Conservation (phyloP, 148 eudicot genomes). For the Fallopia convolvulus region DNA sequence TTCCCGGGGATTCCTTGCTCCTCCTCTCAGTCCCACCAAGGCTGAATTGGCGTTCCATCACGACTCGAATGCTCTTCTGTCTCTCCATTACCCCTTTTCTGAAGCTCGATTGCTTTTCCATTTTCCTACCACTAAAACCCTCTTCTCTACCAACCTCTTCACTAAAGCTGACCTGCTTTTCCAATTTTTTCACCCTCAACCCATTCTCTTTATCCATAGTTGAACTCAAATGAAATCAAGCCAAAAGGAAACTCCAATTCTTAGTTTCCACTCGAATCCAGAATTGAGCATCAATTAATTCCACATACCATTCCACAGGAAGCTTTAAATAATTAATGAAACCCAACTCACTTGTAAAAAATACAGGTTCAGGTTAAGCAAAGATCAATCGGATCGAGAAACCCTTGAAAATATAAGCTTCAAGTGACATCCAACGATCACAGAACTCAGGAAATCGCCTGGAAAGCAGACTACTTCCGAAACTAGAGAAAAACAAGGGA, state of each 20-base stretch:
- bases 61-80: slow-evolving; percentile 18
- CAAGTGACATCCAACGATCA: neutral
- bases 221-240: neutral
- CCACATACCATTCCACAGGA: neutral
- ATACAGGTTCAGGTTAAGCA: neutral
- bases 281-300: neutral
- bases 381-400: neutral
- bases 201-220: slow-evolving; percentile 18
- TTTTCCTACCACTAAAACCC: slow-evolving; percentile 7
- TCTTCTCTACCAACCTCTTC: neutral
- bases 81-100: slow-evolving; percentile 25
- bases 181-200: slow-evolving; percentile 15
- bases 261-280: neutral
- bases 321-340: neutral
- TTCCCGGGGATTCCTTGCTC: slow-evolving; percentile 81
- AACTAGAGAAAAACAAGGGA: neutral
- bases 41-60: slow-evolving; percentile 73
- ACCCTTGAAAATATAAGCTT: neutral
- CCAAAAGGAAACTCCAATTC: neutral
- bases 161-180: slow-evolving; percentile 28
- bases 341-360: neutral
- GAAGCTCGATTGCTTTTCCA: slow-evolving; percentile 31
- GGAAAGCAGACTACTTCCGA: neutral
- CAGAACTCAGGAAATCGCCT: neutral
- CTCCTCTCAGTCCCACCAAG: slow-evolving; percentile 60